A percentile compares a stretch with the other conserved stretches of the same genome.
phyloP scores from a whole-genome alignment of 495 filamentous ascomycete species.

The Darksidea phi region DNA sequence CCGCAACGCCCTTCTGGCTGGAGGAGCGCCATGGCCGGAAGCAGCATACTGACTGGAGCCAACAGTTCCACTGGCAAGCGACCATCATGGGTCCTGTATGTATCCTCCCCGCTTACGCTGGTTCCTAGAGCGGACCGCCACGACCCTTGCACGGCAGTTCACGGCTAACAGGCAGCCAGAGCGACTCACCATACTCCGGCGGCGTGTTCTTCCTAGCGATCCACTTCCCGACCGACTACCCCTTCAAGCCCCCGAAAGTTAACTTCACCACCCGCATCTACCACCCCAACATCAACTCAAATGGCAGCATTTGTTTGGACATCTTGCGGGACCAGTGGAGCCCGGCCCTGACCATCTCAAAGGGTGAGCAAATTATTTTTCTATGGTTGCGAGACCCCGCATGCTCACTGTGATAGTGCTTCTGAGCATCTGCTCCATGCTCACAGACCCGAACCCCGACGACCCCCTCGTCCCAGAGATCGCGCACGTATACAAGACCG shows the following conservation, averaged over 20 bases:
- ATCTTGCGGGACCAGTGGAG: slow-evolving; percentile 99
- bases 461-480: slow-evolving; percentile 98
- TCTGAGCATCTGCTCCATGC: slow-evolving; percentile 99
- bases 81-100: slow-evolving; percentile 99
- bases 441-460: slow-evolving; percentile 98
- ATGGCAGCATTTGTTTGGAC: slow-evolving; percentile 97
- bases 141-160: not conserved
- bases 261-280: slow-evolving; percentile 99
- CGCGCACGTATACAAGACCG: slow-evolving; percentile 99
- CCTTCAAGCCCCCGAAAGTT: slow-evolving; percentile 99
- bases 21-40: not conserved
- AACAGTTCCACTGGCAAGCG: slow-evolving; percentile 99
- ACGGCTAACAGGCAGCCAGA: slow-evolving; percentile 47
- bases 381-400: not conserved
- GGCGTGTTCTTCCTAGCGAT: slow-evolving; percentile 98
- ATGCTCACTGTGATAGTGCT: slow-evolving; percentile 59
- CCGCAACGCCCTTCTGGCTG: slow-evolving; percentile 12
- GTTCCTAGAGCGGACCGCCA: slow-evolving; percentile 1
- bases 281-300: slow-evolving; percentile 99
- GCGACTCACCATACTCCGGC: slow-evolving; percentile 93
- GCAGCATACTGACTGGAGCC: slow-evolving; percentile 6
- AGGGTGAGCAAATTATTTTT: slow-evolving; percentile 61
- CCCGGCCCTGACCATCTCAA: slow-evolving; percentile 95
- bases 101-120: slow-evolving; percentile 31
- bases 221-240: slow-evolving; percentile 99